Percentiles rank a stretch among this genome's conserved stretches.
These are phyloP conservation scores for Mimosa bimucronata DNA, from an alignment of 306 rosid genomes.

Conservation along the genomic window DNA sequence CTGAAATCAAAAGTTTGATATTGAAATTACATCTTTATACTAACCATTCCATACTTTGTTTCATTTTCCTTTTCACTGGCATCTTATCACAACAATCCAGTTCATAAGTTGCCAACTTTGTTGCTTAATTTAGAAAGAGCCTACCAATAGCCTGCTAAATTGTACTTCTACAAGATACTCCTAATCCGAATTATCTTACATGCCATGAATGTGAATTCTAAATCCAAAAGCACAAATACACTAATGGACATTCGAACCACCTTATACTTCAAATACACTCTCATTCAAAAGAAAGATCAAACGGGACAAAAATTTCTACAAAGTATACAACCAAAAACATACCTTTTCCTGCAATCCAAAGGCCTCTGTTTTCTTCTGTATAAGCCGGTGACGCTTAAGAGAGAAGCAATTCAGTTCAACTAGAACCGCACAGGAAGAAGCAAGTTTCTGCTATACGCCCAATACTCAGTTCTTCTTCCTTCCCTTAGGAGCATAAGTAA, in stretches of 20 bases:
- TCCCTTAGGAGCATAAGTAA: background rate
- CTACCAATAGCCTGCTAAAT: background rate
- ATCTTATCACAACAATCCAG: background rate
- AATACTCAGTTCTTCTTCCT: background rate
- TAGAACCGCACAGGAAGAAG: background rate
- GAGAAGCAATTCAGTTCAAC: constrained; percentile 5
- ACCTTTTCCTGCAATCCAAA: background rate
- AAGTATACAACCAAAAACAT: background rate
- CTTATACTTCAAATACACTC: background rate
- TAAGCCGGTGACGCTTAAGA: background rate
- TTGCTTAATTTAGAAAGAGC: background rate
- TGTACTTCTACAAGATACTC: background rate
- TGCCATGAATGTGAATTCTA: background rate
- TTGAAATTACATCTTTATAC: background rate
- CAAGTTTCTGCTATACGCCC: background rate
- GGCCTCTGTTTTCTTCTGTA: constrained; percentile 1
- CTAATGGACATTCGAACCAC: background rate
- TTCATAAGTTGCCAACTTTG: background rate
- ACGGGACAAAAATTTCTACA: background rate
- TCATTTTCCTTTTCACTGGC: background rate
- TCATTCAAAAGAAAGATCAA: background rate
- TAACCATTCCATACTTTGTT: background rate
- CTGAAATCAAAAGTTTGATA: too few relatives aligned
- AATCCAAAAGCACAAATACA: background rate
- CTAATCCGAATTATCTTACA: background rate